These are phyloP conservation scores for Zopfochytrium polystomum DNA, from an alignment of 371 early-diverging fungal species.

Conservation along the genomic window DNA sequence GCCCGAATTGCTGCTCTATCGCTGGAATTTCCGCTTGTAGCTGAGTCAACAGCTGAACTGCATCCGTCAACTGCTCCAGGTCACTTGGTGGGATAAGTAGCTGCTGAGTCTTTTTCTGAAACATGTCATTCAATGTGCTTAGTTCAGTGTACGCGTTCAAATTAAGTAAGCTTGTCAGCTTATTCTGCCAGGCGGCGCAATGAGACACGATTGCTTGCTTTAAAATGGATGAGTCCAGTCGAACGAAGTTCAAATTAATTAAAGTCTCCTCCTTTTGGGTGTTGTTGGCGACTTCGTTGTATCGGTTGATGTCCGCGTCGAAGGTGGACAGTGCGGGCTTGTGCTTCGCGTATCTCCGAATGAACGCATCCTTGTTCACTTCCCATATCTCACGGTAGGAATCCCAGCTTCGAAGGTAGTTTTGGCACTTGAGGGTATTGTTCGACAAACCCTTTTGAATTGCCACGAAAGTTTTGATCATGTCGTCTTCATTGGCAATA, in stretches of 20 bases:
- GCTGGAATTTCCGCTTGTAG: constrained; percentile 41
- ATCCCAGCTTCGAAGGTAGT: constrained; percentile 58
- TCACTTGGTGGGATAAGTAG: constrained; percentile 43
- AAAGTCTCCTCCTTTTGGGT: constrained; percentile 61
- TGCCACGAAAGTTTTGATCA: constrained; percentile 49
- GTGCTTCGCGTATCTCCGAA: constrained; percentile 57
- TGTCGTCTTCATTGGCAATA: constrained; percentile 54
- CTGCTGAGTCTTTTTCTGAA: constrained; percentile 43
- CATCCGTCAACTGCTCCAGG: constrained; percentile 52
- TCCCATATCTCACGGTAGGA: constrained; percentile 63
- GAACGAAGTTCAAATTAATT: constrained; percentile 54
- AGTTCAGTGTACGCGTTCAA: constrained; percentile 52
- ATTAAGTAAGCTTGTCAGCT: constrained; percentile 57
- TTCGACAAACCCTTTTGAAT: constrained; percentile 55
- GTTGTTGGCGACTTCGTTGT: constrained; percentile 63
- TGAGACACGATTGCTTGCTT: constrained; percentile 57
- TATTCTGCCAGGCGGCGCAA: constrained; percentile 57
- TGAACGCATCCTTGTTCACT: constrained; percentile 64
- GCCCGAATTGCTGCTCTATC: constrained; percentile 54
- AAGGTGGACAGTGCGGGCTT: constrained; percentile 61
- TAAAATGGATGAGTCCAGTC: constrained; percentile 54
- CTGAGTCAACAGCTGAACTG: constrained; percentile 42
- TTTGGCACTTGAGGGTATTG: constrained; percentile 52
- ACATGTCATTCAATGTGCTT: constrained; percentile 47
- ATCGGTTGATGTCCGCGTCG: constrained; percentile 61